Percentiles rank a stretch among this genome's conserved stretches.
Evolutionary conservation across 202 grass and related monocot genomes (phyloP).

Genomic region (Zoysia matrella): DNA sequence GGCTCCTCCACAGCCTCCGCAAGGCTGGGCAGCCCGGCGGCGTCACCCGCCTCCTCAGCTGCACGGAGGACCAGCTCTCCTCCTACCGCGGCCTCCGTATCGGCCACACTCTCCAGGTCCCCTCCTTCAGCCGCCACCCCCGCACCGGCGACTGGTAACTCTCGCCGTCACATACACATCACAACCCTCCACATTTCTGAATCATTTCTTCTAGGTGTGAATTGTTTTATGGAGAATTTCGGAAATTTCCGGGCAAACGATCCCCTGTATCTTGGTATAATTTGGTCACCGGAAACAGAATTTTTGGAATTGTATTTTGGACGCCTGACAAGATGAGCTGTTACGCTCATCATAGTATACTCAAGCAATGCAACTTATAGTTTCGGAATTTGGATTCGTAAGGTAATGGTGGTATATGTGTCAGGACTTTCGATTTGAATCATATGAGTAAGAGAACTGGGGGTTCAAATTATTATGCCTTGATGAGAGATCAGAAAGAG

Average conservation of each 20-base stretch:
- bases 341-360: not conserved
- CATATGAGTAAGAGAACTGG: not conserved
- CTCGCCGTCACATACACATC: slow-evolving; percentile 36
- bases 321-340: not conserved
- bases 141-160: slow-evolving; percentile 88
- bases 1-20: slow-evolving; percentile 82
- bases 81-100: slow-evolving; percentile 74
- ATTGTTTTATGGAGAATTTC: not conserved
- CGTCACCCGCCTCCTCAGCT: slow-evolving; percentile 84
- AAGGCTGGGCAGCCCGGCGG: slow-evolving; percentile 83
- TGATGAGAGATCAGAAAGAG: not conserved
- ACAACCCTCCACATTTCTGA: not conserved
- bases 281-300: not conserved
- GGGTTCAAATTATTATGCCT: not conserved
- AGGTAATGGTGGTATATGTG: slow-evolving; percentile 2
- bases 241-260: not conserved
- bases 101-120: slow-evolving; percentile 84
- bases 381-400: not conserved
- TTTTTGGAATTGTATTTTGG: not conserved
- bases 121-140: slow-evolving; percentile 86
- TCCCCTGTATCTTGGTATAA: not conserved
- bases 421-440: not conserved
- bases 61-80: slow-evolving; percentile 64
- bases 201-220: not conserved
- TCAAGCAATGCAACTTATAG: not conserved